These are phyloP conservation scores for Amanita rubescens DNA, from an alignment of 768 basidiomycete genomes.

Conservation along the genomic window DNA sequence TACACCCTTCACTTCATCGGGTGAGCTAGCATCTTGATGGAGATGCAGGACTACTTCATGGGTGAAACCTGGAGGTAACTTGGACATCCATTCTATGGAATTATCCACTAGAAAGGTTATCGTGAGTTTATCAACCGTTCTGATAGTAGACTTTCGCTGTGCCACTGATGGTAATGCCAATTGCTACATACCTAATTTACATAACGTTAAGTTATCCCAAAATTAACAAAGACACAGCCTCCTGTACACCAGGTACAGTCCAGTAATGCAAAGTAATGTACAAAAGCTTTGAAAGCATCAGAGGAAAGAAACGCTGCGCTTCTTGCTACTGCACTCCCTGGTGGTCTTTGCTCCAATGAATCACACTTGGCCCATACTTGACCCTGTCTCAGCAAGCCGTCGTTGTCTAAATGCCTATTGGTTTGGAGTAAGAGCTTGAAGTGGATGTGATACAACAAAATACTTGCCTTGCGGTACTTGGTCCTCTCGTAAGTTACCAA, in stretches of 20 bases:
- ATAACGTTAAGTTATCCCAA: no score
- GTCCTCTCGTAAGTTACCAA: conserved; percentile 85
- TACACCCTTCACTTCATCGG: conserved; percentile 37
- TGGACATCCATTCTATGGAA: conserved; percentile 80
- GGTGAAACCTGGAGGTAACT: conserved; percentile 69
- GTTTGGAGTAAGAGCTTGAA: not conserved
- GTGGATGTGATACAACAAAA: not conserved
- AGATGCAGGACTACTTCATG: conserved; percentile 67
- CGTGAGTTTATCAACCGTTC: conserved; percentile 27
- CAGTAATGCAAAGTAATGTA: not conserved
- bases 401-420: conserved; percentile 65
- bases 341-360: not conserved
- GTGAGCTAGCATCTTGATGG: conserved; percentile 32
- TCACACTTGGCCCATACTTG: conserved; percentile 34
- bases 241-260: conserved; percentile 2
- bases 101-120: conserved; percentile 75
- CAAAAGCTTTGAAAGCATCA: no score
- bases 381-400: conserved; percentile 60
- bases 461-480: conserved; percentile 72
- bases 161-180: not conserved
- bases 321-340: not conserved
- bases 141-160: conserved; percentile 12
- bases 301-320: no score
- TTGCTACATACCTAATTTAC: not conserved
- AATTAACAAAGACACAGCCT: no score